Evolutionary conservation across 305 asterid species (phyloP), one percentile per base, ranked within the genome.

Genomic region (Fraxinus nigra): DNA sequence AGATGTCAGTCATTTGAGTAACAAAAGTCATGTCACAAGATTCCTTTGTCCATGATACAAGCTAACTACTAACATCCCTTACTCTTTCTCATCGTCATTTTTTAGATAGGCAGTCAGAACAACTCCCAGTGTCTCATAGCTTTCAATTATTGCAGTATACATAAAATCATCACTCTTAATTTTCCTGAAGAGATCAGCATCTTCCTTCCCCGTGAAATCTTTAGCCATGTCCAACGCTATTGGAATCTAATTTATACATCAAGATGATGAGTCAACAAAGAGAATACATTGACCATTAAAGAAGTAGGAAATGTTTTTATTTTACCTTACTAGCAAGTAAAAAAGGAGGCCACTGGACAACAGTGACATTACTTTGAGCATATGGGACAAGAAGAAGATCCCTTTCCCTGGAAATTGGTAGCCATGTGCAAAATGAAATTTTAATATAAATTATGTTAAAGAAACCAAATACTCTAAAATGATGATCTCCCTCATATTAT

Each of bases 321-420:
- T 82, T 87, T 87, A 97, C 99, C 98, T 97, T 97, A 85, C 99
- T 97, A 78, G 99, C 97, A 73, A 97, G 98, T 90, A 97, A 88
- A 92, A 97, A 97, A 69, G 99, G 99, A 81, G 99, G 99, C 99
- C 99, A 97, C 91, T 97, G 99, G 86, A 97, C 93, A 72, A 97
- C 98, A 67, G 93, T 84, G 78, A 97, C 91, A 72, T 92, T 97
- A 87, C 93, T 90, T 37, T 97, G 91, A 43, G 97, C 86, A 91
- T 91, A 97, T 70, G 98, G 99, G 81, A 97, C 98, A 77, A 97
- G 98, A 85, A 97, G 97, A 90, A 97, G 87, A 85, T 97, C 91
- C 87, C 91, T 92, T 89, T 97, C 99, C 89, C 99, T 97, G 87
- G 81, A 80, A 79, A 86, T 34, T 87, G 67, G 54, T 84, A 75